Evolutionary conservation across 1,284 basidiomycete genomes (phyloP), one percentile per base, ranked within the genome.

Genomic region (Sutorius eximius): DNA sequence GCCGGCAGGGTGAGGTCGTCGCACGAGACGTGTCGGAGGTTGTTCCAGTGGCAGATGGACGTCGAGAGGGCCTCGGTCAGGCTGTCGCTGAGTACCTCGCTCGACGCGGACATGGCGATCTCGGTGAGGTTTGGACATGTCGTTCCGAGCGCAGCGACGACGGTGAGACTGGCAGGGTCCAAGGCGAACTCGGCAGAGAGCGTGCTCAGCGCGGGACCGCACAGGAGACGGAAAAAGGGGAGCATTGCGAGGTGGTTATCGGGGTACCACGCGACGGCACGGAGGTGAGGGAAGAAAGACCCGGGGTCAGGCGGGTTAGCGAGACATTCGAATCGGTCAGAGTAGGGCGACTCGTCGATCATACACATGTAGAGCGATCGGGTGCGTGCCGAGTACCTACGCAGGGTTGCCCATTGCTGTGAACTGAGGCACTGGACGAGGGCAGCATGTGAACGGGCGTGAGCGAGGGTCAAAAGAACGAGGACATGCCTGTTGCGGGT

Each of bases 181-280:
- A 46, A 48, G 2, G 50, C 54, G 49, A 66, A 67, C 46, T 70
- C 66, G 5, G 51, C 61, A 1, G 55, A 67, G 1, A 68, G 37
- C 9, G 53, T 47, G 9, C 53, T 65, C 16, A 66, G 43, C 4
- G 66, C 10, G 13, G 68, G 51, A 11, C 67, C 64, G n/a, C 67
- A 66, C 15, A 68, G 20, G 24, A 66, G 59, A 15, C 57, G 64
- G 34, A 70, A 32, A 43, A 66, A 57, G 30, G 64, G 66, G 3
- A 67, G 47, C 61, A 63, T 61, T 34, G 44, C 15, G 1, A 56
- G 22, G 47, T 68, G 66, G 22, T 61, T 53, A 37, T 53, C 44
- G 7, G 60, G 57, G 38, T 61, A 62, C 69, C 65, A 66, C 8
- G 49, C 53, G 16, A 66, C 27, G 24, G 55, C 49, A 5, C n/a